These are phyloP conservation scores for Rhododendron kiyosumense DNA, from an alignment of 148 eudicot genomes.

Conservation along the genomic window DNA sequence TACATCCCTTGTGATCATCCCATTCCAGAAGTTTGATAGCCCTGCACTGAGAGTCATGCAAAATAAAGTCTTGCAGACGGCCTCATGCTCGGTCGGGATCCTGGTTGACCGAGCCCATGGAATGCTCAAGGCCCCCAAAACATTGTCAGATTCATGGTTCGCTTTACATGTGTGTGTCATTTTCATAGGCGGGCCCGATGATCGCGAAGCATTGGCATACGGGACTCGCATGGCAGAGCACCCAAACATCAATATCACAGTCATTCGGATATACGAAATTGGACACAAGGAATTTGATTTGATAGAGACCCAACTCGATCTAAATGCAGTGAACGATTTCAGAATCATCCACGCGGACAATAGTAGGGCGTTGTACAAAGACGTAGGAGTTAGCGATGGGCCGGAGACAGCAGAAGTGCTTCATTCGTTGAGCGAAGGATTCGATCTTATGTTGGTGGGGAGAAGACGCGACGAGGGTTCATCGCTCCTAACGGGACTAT, in stretches of 20 bases:
- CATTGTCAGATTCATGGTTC: neutral
- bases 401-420: neutral
- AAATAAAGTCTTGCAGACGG: neutral
- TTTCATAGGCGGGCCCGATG: constrained; percentile 40
- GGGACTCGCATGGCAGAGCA: constrained; percentile 23
- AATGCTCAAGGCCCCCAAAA: neutral
- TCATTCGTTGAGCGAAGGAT: neutral
- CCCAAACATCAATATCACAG: constrained; percentile 14
- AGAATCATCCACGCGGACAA: neutral
- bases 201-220: constrained; percentile 34
- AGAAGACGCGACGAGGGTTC: neutral
- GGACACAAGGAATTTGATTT: neutral
- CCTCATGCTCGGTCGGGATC: constrained; percentile 22
- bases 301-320: neutral
- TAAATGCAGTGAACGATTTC: neutral
- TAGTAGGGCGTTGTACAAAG: neutral
- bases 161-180: neutral
- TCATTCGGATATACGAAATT: constrained; percentile 17
- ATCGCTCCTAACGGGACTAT: neutral
- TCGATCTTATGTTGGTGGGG: neutral
- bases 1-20: constrained; percentile 27
- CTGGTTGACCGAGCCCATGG: constrained; percentile 18
- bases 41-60: neutral
- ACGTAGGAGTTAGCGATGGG: neutral
- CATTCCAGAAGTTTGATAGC: neutral